phyloP scores from a whole-genome alignment of 2,329 filamentous ascomycete species.

The Penicillium occitanis region DNA sequence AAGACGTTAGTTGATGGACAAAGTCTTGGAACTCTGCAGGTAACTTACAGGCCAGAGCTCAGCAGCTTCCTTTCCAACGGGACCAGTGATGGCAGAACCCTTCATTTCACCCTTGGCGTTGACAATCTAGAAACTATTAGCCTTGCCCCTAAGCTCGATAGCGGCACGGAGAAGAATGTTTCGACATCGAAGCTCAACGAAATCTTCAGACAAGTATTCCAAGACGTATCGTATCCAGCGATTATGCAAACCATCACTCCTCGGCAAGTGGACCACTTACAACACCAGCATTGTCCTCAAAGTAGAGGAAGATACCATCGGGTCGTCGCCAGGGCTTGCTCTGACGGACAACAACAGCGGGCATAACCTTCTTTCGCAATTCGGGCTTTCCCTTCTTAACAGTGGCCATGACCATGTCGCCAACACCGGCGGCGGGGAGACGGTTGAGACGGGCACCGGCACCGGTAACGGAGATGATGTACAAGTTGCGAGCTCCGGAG shows the following conservation, averaged over 20 bases:
- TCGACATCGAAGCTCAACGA: not conserved
- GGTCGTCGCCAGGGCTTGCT: slow-evolving; percentile 99
- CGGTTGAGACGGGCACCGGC: slow-evolving; percentile 97
- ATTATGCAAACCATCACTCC: too few relatives aligned
- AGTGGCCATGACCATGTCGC: slow-evolving; percentile 99
- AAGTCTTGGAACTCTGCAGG: not conserved
- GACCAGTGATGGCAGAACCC: slow-evolving; percentile 98
- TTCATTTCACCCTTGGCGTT: slow-evolving; percentile 99
- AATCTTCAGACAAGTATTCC: too few relatives aligned
- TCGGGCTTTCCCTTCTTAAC: slow-evolving; percentile 99
- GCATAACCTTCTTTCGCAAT: slow-evolving; percentile 99
- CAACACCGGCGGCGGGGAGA: slow-evolving; percentile 94
- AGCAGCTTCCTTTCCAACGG: slow-evolving; percentile 99
- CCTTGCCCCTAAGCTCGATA: not conserved
- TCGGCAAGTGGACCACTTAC: slow-evolving; percentile 56
- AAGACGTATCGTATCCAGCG: too few relatives aligned
- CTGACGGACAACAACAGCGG: slow-evolving; percentile 97
- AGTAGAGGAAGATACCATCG: slow-evolving; percentile 99
- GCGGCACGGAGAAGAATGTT: not conserved
- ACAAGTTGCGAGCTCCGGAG: slow-evolving; percentile 96
- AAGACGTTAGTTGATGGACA: slow-evolving; percentile 33
- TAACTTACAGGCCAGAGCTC: slow-evolving; percentile 93
- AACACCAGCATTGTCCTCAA: slow-evolving; percentile 99
- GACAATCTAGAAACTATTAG: slow-evolving; percentile 72
- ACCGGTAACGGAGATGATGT: slow-evolving; percentile 99